A percentile compares a stretch with the other conserved stretches of the same genome.
Conservation (phyloP, 2,329 filamentous ascomycete genomes). For the Neurospora crassa region DNA sequence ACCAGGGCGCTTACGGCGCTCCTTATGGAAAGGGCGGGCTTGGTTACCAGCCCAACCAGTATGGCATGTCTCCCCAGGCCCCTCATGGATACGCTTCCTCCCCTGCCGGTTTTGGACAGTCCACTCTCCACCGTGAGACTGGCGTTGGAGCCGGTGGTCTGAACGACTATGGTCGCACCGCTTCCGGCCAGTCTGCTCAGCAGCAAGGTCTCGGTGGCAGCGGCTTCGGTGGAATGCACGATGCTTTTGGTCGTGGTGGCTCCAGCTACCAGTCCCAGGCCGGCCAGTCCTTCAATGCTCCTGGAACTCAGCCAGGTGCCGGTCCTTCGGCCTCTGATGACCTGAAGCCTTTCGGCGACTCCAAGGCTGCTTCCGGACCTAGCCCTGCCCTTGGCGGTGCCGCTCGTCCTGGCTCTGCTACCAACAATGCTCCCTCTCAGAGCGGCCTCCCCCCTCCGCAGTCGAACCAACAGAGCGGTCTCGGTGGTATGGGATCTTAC, state of each 20-base stretch:
- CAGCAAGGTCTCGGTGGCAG: conserved; percentile 41
- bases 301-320: conserved; percentile 35
- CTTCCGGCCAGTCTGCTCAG: conserved; percentile 37
- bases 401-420: conserved; percentile 48
- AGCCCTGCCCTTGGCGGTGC: conserved; percentile 47
- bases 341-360: conserved; percentile 49
- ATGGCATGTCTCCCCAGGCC: conserved; percentile 45
- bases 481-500: conserved; percentile 39
- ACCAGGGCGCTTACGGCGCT: conserved; percentile 39
- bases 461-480: conserved; percentile 37
- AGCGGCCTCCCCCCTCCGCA: conserved; percentile 46
- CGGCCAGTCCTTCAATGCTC: conserved; percentile 43
- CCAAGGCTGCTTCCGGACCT: conserved; percentile 43
- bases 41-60: conserved; percentile 45
- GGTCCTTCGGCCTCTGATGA: conserved; percentile 39
- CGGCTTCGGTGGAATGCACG: conserved; percentile 44
- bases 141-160: conserved; percentile 39
- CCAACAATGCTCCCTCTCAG: conserved; percentile 43
- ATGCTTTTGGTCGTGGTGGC: conserved; percentile 43
- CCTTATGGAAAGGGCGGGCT: conserved; percentile 46
- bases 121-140: conserved; percentile 42
- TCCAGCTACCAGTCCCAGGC: conserved; percentile 46
- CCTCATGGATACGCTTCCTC: conserved; percentile 48
- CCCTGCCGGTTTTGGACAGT: conserved; percentile 45
- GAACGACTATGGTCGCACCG: conserved; percentile 43